Evolutionary conservation across 2,329 filamentous ascomycete species (phyloP).

Genomic region (Talaromyces piceae): DNA sequence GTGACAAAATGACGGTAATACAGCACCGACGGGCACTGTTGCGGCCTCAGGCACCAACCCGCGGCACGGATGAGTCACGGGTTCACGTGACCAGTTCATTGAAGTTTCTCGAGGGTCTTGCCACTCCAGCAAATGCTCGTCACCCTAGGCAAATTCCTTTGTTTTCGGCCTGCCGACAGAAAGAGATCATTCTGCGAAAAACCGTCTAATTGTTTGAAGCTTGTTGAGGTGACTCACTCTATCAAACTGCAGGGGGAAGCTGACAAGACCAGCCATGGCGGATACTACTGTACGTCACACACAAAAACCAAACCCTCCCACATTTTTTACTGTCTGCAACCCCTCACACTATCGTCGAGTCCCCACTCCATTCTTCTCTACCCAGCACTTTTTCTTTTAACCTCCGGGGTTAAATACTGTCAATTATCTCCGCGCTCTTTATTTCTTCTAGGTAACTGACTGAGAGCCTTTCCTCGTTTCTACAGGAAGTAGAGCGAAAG

Average conservation of each 20-base stretch:
- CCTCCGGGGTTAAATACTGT: background rate
- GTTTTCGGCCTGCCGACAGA: background rate
- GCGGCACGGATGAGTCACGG: background rate
- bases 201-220: background rate
- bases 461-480: conserved; percentile 13
- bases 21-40: background rate
- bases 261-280: conserved; percentile 24
- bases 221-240: background rate
- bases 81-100: background rate
- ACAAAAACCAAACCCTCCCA: conserved; percentile 25
- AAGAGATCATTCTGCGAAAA: background rate
- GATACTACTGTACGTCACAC: conserved; percentile 34
- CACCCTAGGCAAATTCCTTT: background rate
- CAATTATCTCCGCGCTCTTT: background rate
- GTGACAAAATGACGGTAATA: background rate
- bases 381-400: background rate
- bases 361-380: background rate
- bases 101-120: background rate
- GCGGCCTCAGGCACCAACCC: background rate
- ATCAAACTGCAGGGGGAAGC: too few relatives aligned
- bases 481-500: conserved; percentile 54
- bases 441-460: conserved; percentile 7
- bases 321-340: conserved; percentile 21
- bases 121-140: background rate
- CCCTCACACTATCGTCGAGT: conserved; percentile 7